phyloP scores from a whole-genome alignment of 441 rosid genomes.

The Gossypium davidsonii region DNA sequence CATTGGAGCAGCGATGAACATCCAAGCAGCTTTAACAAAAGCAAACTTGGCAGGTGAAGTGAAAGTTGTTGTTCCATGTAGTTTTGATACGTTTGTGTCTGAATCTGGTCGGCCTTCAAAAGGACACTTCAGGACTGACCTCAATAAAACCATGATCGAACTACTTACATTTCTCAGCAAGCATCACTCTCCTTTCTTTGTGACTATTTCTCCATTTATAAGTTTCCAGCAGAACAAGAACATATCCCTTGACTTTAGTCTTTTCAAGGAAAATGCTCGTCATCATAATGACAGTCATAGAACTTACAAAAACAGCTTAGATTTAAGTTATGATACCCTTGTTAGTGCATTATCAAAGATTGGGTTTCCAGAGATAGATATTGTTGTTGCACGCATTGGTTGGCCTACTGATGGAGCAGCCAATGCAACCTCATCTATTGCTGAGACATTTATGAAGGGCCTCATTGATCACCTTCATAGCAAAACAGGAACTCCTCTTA shows the following conservation, averaged over 20 bases:
- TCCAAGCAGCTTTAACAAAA: conserved; percentile 62
- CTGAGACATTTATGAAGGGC: conserved; percentile 58
- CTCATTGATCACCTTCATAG: conserved; percentile 53
- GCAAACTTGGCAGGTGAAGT: conserved; percentile 57
- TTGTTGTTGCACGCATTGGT: conserved; percentile 65
- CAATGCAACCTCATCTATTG: conserved; percentile 50
- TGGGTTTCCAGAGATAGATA: conserved; percentile 57
- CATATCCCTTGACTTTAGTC: conserved; percentile 58
- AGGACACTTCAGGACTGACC: conserved; percentile 70
- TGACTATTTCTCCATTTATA: conserved; percentile 53
- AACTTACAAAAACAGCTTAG: conserved; percentile 68
- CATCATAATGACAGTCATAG: conserved; percentile 45
- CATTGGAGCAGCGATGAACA: conserved; percentile 64
- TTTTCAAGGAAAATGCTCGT: conserved; percentile 51
- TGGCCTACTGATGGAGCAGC: conserved; percentile 91
- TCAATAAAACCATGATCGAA: conserved; percentile 76
- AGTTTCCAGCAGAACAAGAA: conserved; percentile 58
- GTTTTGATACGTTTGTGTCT: conserved; percentile 55
- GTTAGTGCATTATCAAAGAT: conserved; percentile 48
- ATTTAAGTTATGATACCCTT: conserved; percentile 58
- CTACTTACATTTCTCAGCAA: conserved; percentile 62
- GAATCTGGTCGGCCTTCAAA: conserved; percentile 58
- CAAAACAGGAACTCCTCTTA: conserved; percentile 51
- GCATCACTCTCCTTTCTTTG: conserved; percentile 67
- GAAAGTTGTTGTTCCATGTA: conserved; percentile 78